A percentile compares a stretch with the other conserved stretches of the same genome.
Evolutionary conservation across 2,329 filamentous ascomycete genomes (phyloP).

Genomic region (Ophioceras dolichostomum): DNA sequence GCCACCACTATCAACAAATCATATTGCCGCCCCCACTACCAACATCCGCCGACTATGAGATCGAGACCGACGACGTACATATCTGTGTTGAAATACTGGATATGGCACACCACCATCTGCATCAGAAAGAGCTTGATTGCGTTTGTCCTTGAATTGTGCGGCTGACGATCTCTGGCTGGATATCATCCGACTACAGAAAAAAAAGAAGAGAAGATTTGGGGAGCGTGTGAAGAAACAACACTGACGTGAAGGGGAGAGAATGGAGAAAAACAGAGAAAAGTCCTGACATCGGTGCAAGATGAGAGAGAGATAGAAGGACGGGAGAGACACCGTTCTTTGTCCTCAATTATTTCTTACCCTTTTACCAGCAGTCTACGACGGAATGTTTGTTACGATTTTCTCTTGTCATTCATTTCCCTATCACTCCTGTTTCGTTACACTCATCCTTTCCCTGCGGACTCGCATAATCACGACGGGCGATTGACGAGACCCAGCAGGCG

Average conservation of each 20-base stretch:
- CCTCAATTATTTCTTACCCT: not conserved
- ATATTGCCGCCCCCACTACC: slow-evolving; percentile 2
- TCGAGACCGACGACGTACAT: slow-evolving; percentile 4
- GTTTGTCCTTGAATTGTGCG: slow-evolving; percentile 10
- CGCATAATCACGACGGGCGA: too few relatives aligned
- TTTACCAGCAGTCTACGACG: not conserved
- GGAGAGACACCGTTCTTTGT: too few relatives aligned
- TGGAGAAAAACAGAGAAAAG: too few relatives aligned
- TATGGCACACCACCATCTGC: slow-evolving; percentile 12
- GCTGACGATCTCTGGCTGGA: slow-evolving; percentile 11
- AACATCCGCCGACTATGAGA: not conserved
- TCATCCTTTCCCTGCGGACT: too few relatives aligned
- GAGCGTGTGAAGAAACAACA: too few relatives aligned
- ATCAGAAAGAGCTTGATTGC: slow-evolving; percentile 7
- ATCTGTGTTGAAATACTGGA: slow-evolving; percentile 19
- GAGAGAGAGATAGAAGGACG: too few relatives aligned
- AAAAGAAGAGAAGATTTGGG: not conserved
- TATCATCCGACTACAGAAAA: slow-evolving; percentile 6
- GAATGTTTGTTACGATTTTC: too few relatives aligned
- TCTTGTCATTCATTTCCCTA: too few relatives aligned
- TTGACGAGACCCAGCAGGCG: too few relatives aligned
- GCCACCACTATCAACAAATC: too few relatives aligned
- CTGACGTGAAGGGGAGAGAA: not conserved
- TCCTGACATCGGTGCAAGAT: too few relatives aligned
- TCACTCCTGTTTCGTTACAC: too few relatives aligned